A percentile compares a stretch with the other conserved stretches of the same genome.
phyloP scores from a whole-genome alignment of 805 yeast species.

The Lachancea waltii region DNA sequence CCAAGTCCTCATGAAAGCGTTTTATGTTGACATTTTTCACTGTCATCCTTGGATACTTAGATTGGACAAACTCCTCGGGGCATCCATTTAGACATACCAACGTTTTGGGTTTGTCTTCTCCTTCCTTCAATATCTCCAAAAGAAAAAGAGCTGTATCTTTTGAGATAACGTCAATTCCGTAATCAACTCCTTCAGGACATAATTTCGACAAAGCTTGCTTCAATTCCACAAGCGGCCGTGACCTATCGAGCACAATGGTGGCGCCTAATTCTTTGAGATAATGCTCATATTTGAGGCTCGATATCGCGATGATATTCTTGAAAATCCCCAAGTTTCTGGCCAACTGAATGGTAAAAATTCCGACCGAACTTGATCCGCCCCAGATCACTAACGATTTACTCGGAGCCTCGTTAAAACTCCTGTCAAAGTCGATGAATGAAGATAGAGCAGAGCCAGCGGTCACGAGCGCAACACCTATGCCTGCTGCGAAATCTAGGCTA shows the following conservation, averaged over 20 bases:
- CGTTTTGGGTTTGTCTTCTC: conserved; percentile 11
- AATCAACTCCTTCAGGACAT: conserved; percentile 28
- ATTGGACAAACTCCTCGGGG: conserved; percentile 16
- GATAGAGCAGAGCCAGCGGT: conserved; percentile 36
- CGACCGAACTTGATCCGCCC: conserved; percentile 47
- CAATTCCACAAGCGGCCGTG: conserved; percentile 22
- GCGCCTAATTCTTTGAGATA: conserved; percentile 39
- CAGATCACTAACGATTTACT: conserved; percentile 32
- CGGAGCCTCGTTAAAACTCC: conserved; percentile 8
- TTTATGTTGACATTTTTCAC: conserved; percentile 35
- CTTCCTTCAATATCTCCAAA: conserved; percentile 25
- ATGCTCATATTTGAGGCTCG: conserved; percentile 37
- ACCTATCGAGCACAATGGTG: conserved; percentile 35
- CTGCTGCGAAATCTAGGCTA: conserved; percentile 37
- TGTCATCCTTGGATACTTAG: conserved; percentile 16
- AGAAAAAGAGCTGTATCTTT: conserved; percentile 35
- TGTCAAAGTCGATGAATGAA: conserved; percentile 15
- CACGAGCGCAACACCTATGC: conserved; percentile 43
- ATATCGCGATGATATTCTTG: conserved; percentile 37
- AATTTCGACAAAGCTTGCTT: conserved; percentile 16
- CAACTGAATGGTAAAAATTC: conserved; percentile 38
- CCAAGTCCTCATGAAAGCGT: conserved; percentile 39
- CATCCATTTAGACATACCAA: conserved; percentile 39
- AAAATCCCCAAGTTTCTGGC: conserved; percentile 36
- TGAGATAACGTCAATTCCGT: conserved; percentile 42